These are phyloP conservation scores for Fusarium nematophilum DNA, from an alignment of 2,329 filamentous ascomycete species.

Conservation along the genomic window DNA sequence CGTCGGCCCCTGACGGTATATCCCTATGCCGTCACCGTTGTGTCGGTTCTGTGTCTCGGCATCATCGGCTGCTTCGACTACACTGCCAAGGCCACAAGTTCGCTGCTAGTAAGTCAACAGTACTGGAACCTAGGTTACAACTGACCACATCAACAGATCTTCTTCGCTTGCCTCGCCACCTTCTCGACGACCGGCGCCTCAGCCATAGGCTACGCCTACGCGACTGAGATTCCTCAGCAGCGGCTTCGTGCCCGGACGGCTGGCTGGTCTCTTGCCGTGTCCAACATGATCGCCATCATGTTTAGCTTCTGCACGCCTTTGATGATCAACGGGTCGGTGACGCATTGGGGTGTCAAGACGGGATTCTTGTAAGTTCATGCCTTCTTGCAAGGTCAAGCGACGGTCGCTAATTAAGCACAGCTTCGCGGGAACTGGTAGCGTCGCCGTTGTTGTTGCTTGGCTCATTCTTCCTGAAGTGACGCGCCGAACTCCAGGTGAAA, in stretches of 20 bases:
- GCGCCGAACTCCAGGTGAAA: slow-evolving; percentile 50
- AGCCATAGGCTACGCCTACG: slow-evolving; percentile 25
- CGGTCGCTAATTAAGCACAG: slow-evolving; percentile 24
- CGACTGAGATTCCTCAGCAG: slow-evolving; percentile 23
- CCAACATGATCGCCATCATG: slow-evolving; percentile 55
- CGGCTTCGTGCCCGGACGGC: slow-evolving; percentile 19
- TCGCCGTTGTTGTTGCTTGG: slow-evolving; percentile 49
- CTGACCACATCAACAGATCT: neutral
- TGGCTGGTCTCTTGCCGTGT: slow-evolving; percentile 46
- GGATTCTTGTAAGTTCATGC: slow-evolving; percentile 54
- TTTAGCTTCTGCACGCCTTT: slow-evolving; percentile 58
- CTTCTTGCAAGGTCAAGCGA: no score
- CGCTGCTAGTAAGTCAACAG: slow-evolving; percentile 9
- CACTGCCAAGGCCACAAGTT: slow-evolving; percentile 24
- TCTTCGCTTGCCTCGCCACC: slow-evolving; percentile 28
- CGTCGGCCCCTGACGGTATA: slow-evolving; percentile 23
- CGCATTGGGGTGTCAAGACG: slow-evolving; percentile 59
- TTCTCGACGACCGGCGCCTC: slow-evolving; percentile 28
- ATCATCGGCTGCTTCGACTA: slow-evolving; percentile 33
- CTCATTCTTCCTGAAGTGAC: slow-evolving; percentile 52
- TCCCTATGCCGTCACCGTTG: slow-evolving; percentile 20
- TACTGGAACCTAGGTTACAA: no score
- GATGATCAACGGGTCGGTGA: slow-evolving; percentile 53
- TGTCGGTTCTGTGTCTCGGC: slow-evolving; percentile 21
- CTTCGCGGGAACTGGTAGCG: slow-evolving; percentile 49